phyloP scores from a whole-genome alignment of 2,329 filamentous ascomycete species.

The Pseudopyricularia cyperi region DNA sequence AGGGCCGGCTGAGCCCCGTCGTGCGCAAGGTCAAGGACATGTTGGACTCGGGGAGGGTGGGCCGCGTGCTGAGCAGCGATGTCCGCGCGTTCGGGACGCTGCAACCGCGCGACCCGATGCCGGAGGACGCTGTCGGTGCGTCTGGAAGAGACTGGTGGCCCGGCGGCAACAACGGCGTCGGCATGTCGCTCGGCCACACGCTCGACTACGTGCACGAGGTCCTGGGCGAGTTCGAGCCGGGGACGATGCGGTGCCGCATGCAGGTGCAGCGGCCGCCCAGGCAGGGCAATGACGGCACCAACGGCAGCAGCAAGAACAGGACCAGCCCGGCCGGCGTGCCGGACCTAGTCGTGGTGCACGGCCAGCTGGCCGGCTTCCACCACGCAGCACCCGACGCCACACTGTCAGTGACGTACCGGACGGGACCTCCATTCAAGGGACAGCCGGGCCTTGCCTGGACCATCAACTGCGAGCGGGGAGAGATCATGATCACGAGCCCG shows the following conservation, averaged over 20 bases:
- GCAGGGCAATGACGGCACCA: background rate
- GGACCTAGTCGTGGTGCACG: conserved; percentile 19
- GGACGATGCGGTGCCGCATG: conserved; percentile 22
- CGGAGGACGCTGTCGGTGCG: conserved; percentile 14
- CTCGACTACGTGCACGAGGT: conserved; percentile 32
- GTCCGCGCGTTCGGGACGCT: conserved; percentile 23
- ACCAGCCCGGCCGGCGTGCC: conserved; percentile 12
- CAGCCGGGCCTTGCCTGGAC: conserved; percentile 32
- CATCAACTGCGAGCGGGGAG: conserved; percentile 37
- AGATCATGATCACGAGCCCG: conserved; percentile 26
- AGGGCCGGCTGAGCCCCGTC: conserved; percentile 32
- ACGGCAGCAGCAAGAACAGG: background rate
- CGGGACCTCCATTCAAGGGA: conserved; percentile 33
- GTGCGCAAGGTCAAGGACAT: conserved; percentile 29
- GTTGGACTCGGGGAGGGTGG: conserved; percentile 30
- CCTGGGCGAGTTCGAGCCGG: conserved; percentile 27
- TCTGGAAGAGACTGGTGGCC: conserved; percentile 32
- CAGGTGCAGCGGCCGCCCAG: conserved; percentile 28
- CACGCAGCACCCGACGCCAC: conserved; percentile 19
- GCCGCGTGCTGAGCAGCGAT: conserved; percentile 38
- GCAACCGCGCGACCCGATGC: conserved; percentile 17
- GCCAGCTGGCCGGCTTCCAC: conserved; percentile 13
- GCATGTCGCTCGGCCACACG: conserved; percentile 28
- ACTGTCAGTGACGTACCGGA: conserved; percentile 29
- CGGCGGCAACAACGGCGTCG: conserved; percentile 31